These are phyloP conservation scores for Cyberlindnera suaveolens DNA, from an alignment of 805 yeast species.

Conservation along the genomic window DNA sequence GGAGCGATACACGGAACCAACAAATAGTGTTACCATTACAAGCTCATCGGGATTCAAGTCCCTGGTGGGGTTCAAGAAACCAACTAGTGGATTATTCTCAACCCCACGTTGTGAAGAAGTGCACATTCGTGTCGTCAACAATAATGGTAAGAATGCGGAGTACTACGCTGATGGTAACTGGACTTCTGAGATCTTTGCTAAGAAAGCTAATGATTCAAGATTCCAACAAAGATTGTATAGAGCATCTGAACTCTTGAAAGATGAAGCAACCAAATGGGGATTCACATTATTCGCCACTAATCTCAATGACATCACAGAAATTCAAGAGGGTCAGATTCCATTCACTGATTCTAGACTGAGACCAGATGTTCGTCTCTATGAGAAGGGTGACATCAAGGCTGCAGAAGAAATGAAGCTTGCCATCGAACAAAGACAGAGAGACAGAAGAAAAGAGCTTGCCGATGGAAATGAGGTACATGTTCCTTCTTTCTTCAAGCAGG, in stretches of 20 bases:
- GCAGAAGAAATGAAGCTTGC: conserved; percentile 68
- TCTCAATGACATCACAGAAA: conserved; percentile 67
- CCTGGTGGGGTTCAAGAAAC: conserved; percentile 57
- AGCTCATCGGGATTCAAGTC: conserved; percentile 69
- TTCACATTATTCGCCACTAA: conserved; percentile 79
- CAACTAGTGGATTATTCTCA: conserved; percentile 68
- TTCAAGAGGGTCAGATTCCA: conserved; percentile 62
- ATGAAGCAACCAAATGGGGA: conserved; percentile 67
- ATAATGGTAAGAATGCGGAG: conserved; percentile 14
- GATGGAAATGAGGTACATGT: conserved; percentile 37
- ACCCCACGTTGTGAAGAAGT: conserved; percentile 68
- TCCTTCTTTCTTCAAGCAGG: conserved; percentile 57
- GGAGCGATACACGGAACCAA: conserved; percentile 89
- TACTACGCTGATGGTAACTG: conserved; percentile 58
- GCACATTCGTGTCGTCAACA: conserved; percentile 26
- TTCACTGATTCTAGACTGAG: conserved; percentile 87
- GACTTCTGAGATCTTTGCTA: conserved; percentile 60
- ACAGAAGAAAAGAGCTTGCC: conserved; percentile 55
- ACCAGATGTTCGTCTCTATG: conserved; percentile 78
- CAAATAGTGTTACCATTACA: conserved; percentile 56
- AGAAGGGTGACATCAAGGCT: conserved; percentile 55
- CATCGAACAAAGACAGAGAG: conserved; percentile 78
- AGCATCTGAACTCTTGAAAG: conserved; percentile 55
- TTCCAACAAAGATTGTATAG: conserved; percentile 56
- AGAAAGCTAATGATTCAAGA: conserved; percentile 15